Base-by-base conservation (phyloP, 208 protist species). In the Crithidia sp. region DNA sequence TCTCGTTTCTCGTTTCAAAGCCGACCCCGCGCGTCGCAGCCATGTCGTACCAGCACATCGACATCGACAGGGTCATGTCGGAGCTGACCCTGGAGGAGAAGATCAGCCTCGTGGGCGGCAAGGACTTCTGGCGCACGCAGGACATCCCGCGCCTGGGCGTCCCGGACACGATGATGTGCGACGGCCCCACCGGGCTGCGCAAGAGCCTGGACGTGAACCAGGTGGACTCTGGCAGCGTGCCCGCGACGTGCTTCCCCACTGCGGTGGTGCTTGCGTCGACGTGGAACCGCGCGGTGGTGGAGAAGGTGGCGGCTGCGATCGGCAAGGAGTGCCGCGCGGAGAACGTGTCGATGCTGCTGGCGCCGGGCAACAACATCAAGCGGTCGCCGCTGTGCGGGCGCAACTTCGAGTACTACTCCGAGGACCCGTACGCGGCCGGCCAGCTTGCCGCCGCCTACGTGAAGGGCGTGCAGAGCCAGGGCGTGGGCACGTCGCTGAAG, bases 331-430 rank as follows among this genome's bases (percentile, higher is more conserved):
- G 56, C 60, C 47, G 45, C 28, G 43, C 43, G 17, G 59, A 68
- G 70, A 45, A 57, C 37, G 70, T 75, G 40, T 41, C 65, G 17
- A 5, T 68, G 19, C 47, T 66, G 19, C 70, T 75, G 16, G 70
- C 43, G 36, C 70, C 70, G 7, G 70, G 70, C 58, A 53, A 56
- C 55, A 69, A 68, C 70, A 67, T 65, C 60, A 75, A 75, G 60
- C 72, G 68, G 47, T 56, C 56, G 13, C 83, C 83, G 55, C 62
- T 58, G 19, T 71, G 76, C 60, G 83, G 83, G 2, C 68, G 83
- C 40, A 86, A 86, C 61, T 85, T 80, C 57, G 83, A 88, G 75
- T 83, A 82, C 76, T 77, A 69, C 47, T 85, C 69, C 28, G 83
- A 88, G 62, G 80, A 85, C 50, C 80, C 83, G 36, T 63, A 62